Percentiles rank a stretch among this genome's conserved stretches.
Evolutionary conservation across 2,329 filamentous ascomycete genomes (phyloP).

Genomic region (Penicillium concentricum): DNA sequence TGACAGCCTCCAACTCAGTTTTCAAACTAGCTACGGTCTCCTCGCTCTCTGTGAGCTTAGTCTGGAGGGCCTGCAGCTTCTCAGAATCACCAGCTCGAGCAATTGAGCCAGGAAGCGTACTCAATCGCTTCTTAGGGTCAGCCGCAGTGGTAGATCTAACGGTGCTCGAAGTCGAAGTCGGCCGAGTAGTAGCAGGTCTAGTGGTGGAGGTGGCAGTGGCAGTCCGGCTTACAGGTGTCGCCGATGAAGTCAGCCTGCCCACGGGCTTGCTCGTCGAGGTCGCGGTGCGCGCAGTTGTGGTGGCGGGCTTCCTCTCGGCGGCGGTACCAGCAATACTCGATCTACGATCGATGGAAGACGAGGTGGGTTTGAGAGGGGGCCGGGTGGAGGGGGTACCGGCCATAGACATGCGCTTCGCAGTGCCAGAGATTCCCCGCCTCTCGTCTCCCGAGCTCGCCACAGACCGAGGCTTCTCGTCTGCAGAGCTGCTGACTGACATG

Average conservation of each 20-base stretch:
- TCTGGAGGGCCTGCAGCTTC: conserved; percentile 37
- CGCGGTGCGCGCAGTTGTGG: conserved; percentile 22
- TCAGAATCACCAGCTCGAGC: conserved; percentile 30
- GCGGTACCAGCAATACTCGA: conserved; percentile 39
- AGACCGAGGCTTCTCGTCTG: conserved; percentile 43
- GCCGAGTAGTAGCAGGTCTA: conserved; percentile 18
- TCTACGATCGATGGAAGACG: conserved; percentile 38
- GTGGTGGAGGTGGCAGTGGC: conserved; percentile 24
- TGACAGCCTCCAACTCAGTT: conserved; percentile 35
- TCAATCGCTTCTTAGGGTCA: conserved; percentile 39
- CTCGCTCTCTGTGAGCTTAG: conserved; percentile 39
- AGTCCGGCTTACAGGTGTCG: conserved; percentile 27
- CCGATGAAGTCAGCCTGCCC: conserved; percentile 24
- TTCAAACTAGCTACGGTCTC: conserved; percentile 34
- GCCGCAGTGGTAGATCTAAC: conserved; percentile 21
- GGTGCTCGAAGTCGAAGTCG: conserved; percentile 25
- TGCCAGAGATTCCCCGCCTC: conserved; percentile 42
- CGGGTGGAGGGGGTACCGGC: conserved; percentile 38
- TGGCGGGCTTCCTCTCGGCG: conserved; percentile 32
- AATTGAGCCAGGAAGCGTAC: conserved; percentile 32
- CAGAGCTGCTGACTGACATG: conserved; percentile 45
- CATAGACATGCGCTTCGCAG: conserved; percentile 48
- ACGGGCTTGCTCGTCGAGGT: conserved; percentile 26
- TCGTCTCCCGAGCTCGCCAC: conserved; percentile 48
- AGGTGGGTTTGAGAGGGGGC: conserved; percentile 32